Base-by-base conservation (phyloP, 306 rosid species). In the Glycine tomentella region DNA sequence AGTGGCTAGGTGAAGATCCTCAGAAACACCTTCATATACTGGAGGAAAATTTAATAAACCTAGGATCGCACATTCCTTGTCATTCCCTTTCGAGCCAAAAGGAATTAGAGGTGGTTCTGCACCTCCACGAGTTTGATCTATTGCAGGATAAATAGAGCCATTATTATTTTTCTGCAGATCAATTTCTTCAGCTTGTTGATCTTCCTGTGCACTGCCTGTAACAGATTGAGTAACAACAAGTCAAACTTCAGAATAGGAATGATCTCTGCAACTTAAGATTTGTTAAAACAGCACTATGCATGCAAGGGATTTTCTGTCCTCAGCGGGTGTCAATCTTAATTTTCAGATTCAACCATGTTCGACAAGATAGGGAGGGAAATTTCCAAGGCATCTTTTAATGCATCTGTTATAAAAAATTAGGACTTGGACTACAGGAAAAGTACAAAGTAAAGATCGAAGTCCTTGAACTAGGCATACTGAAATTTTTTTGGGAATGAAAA, bases 141-240 rank as follows among this genome's bases (percentile, higher is more conserved):
- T 81, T 42, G 87, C 59, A 80, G 85, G 80, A 80, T 80, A 68
- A 63, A 65, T 64, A 75, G 77, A 78, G 69, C 78, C 80, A 65
- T 69, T 81, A 14, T 71, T 36, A 79, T 42, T 85, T 75, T 77
- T 87, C 72, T 70, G 69, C 74, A 77, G 81, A 82, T 49, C 64
- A 61, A 34, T 85, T 79, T 84, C 85, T 72, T 80, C 82, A 75
- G 62, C 75, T 77, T 68, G 87, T 48, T 68, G 88, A 78, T 80
- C 80, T 56, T 84, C 88, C 66, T 72, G 78, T 70, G 79, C 69
- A 56, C 79, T 17, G 45, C 89, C 97, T 90, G 90, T 84, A 51
- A 80, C 63, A 74, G 55, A 85, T 81, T 59, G 75, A 81, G 72
- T 14, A 79, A 51, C 76, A 78, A 64, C 52, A 56, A 87, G 79